Conservation (phyloP, 176 grass and related monocot species). For the Microstegium vimineum region DNA sequence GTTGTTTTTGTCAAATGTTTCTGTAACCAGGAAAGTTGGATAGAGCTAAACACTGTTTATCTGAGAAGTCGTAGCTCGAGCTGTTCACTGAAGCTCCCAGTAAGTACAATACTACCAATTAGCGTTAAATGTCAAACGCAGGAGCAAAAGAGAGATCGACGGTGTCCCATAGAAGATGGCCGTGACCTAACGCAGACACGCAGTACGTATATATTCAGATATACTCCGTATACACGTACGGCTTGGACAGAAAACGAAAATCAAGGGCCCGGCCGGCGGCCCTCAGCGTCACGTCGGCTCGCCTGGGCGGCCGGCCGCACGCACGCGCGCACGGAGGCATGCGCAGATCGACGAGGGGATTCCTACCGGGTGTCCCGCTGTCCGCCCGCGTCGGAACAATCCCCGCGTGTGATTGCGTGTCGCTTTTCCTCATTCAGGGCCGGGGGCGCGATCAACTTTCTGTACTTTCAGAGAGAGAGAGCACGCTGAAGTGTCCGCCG, state of each 20-base stretch:
- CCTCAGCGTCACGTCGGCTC: background rate
- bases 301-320: background rate
- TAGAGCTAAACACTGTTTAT: too few species aligned
- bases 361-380: background rate
- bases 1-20: too few species aligned
- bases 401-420: conserved; percentile 41
- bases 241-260: background rate
- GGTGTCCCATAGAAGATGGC: too few species aligned
- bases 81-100: too few species aligned
- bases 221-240: too few species aligned
- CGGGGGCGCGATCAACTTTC: background rate
- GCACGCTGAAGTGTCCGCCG: background rate
- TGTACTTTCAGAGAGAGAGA: background rate
- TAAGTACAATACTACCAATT: too few species aligned
- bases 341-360: background rate
- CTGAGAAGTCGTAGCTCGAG: too few species aligned
- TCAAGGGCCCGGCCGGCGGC: background rate
- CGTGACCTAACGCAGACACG: background rate
- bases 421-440: conserved; percentile 49
- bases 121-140: too few species aligned
- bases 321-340: background rate
- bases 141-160: too few species aligned
- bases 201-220: too few species aligned
- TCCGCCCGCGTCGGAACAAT: conserved; percentile 19
- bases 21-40: too few species aligned